These are phyloP conservation scores for Trichoderma oligosporum DNA, from an alignment of 2,329 filamentous ascomycete genomes.

Conservation along the genomic window DNA sequence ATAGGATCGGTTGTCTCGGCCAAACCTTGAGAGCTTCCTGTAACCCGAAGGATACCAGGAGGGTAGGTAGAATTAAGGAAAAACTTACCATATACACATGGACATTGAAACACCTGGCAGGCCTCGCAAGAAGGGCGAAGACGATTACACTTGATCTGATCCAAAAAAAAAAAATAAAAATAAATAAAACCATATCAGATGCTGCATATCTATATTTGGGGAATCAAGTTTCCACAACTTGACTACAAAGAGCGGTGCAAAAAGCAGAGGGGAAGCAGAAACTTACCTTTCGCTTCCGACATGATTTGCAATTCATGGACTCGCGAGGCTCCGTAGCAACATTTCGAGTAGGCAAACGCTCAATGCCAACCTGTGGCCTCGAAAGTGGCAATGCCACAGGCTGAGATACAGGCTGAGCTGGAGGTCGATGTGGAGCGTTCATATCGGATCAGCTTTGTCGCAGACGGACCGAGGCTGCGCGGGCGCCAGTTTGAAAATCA, in stretches of 20 bases:
- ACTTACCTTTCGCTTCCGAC: conserved; percentile 81
- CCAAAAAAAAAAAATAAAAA: not conserved
- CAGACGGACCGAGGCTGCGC: not conserved
- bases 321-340: conserved; percentile 74
- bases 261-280: not conserved
- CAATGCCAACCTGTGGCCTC: conserved; percentile 75
- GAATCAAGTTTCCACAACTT: no score
- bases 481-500: not conserved
- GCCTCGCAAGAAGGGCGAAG: conserved; percentile 81
- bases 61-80: no score
- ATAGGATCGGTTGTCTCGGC: not conserved
- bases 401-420: conserved; percentile 40
- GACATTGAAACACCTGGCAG: conserved; percentile 83
- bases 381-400: conserved; percentile 62
- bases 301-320: conserved; percentile 95
- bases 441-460: not conserved
- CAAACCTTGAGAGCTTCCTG: not conserved
- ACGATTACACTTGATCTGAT: conserved; percentile 86
- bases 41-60: not conserved
- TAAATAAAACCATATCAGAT: not conserved
- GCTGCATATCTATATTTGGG: not conserved
- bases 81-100: conserved; percentile 76
- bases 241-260: not conserved
- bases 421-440: conserved; percentile 19
- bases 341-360: conserved; percentile 68